Evolutionary conservation across 805 yeast species (phyloP), one percentile per base, ranked within the genome.

Genomic region (Wickerhamiella allomyrinae): DNA sequence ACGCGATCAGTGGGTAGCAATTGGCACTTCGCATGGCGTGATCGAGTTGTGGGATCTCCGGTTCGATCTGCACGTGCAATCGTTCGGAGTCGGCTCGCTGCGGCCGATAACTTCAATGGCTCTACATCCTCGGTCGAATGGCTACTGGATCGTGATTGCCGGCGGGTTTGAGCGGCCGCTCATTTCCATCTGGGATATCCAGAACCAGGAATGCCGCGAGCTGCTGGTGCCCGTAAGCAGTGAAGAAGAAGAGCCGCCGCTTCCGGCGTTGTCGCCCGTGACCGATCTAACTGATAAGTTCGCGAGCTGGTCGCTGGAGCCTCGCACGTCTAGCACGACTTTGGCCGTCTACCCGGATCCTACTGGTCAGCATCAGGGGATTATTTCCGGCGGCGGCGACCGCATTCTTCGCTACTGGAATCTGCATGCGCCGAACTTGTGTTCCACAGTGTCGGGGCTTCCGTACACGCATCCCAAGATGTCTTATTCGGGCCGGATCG

Each of bases 1-100:
- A 0, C 61, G 66, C 13, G 60, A 65, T 20, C 62, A 70, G 5
- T 84, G 95, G 84, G 56, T 83, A 1, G 57, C 83, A 7, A 55
- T 79, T 2, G 96, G 95, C 0, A 83, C 95, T 0, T 62, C 72
- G 0, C 71, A 70, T 31, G 96, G 96, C 1, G 62, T 78, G 1
- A 55, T 91, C 23, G 77, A 76, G 48, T 59, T 89, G 13, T 86
- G 95, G 94, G 95, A 86, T 57, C 49, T 82, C 27, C 64, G 93
- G 41, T 83, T 85, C 56, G 67, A 67, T 27, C 45, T 79, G 0
- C 62, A 71, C 34, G 62, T 84, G 27, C 76, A 71, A 46, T 65
- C 78, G 1, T 80, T 85, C 76, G 69, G 70, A 8, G 68, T 84
- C 36, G 70, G 67, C 33, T 62, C 65, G 11, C 66, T 67, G 3